These are phyloP conservation scores for Fusarium hostae DNA, from an alignment of 2,329 filamentous ascomycete species.

Conservation along the genomic window DNA sequence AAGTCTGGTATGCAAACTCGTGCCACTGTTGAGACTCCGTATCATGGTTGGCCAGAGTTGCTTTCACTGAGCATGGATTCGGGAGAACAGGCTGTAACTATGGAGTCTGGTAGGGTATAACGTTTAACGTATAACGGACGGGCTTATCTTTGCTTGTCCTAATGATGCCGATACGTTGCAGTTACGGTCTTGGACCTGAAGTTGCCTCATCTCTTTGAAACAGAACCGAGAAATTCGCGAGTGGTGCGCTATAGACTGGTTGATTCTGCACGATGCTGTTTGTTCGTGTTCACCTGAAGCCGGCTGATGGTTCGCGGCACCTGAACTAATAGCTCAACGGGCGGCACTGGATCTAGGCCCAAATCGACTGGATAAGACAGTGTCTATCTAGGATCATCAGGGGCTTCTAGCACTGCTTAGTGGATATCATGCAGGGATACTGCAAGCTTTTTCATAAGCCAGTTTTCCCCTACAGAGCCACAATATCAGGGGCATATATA, in stretches of 20 bases:
- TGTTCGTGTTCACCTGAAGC: slow-evolving; percentile 42
- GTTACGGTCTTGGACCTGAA: background rate
- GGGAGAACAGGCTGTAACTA: slow-evolving; percentile 6
- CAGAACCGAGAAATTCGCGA: background rate
- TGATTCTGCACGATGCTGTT: slow-evolving; percentile 8
- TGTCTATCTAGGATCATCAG: slow-evolving; percentile 23
- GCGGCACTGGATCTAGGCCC: background rate
- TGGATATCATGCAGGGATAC: slow-evolving; percentile 22
- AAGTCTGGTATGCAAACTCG: slow-evolving; percentile 40
- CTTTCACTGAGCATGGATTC: slow-evolving; percentile 12
- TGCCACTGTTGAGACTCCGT: slow-evolving; percentile 29
- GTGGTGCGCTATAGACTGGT: background rate
- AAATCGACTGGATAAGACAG: slow-evolving; percentile 13
- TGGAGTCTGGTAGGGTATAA: slow-evolving; percentile 12
- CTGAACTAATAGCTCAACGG: slow-evolving; percentile 22
- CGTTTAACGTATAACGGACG: background rate
- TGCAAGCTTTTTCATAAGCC: slow-evolving; percentile 17
- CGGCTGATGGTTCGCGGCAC: slow-evolving; percentile 27
- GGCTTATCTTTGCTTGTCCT: background rate
- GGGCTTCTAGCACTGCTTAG: slow-evolving; percentile 28
- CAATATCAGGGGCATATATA: slow-evolving; percentile 36
- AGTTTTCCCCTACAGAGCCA: background rate
- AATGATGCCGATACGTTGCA: background rate
- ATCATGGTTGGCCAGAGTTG: slow-evolving; percentile 23
- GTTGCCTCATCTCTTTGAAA: background rate